Percentiles rank a stretch among this genome's conserved stretches.
Evolutionary conservation across 352 stramenopile genomes (phyloP).

Genomic region (Pythium myriotylum): DNA sequence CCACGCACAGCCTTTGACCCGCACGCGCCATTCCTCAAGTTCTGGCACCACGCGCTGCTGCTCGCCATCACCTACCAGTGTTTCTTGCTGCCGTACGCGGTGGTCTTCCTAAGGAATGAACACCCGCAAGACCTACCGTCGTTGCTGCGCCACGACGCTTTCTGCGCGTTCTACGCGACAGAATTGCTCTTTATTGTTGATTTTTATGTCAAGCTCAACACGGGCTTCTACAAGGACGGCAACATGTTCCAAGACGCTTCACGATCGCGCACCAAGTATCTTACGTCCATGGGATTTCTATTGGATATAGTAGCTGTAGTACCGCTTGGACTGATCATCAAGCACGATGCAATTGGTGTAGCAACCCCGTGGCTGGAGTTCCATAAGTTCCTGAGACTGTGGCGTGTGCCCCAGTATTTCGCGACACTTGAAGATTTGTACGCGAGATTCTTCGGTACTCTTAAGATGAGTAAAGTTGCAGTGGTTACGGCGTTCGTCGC

Average conservation of each 20-base stretch:
- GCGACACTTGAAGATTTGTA: slow-evolving; percentile 58
- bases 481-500: slow-evolving; percentile 38
- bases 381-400: slow-evolving; percentile 54
- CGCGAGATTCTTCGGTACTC: slow-evolving; percentile 46
- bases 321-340: slow-evolving; percentile 38
- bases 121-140: slow-evolving; percentile 11
- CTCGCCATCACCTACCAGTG: slow-evolving; percentile 48
- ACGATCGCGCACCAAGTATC: slow-evolving; percentile 43
- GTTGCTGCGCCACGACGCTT: slow-evolving; percentile 16
- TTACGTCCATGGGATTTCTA: slow-evolving; percentile 43
- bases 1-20: slow-evolving; percentile 56
- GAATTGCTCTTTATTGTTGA: slow-evolving; percentile 53
- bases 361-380: slow-evolving; percentile 41
- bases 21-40: slow-evolving; percentile 43
- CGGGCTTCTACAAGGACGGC: slow-evolving; percentile 58
- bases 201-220: slow-evolving; percentile 62
- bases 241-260: slow-evolving; percentile 47
- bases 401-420: slow-evolving; percentile 48
- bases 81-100: slow-evolving; percentile 51
- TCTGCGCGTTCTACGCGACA: slow-evolving; percentile 35
- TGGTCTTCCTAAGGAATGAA: slow-evolving; percentile 25
- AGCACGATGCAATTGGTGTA: background rate
- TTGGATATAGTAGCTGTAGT: slow-evolving; percentile 47
- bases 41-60: slow-evolving; percentile 54
- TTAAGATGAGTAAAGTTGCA: slow-evolving; percentile 60